These are phyloP conservation scores for Ceratobasidium sp. DNA, from an alignment of 1,284 basidiomycete species.

Conservation along the genomic window DNA sequence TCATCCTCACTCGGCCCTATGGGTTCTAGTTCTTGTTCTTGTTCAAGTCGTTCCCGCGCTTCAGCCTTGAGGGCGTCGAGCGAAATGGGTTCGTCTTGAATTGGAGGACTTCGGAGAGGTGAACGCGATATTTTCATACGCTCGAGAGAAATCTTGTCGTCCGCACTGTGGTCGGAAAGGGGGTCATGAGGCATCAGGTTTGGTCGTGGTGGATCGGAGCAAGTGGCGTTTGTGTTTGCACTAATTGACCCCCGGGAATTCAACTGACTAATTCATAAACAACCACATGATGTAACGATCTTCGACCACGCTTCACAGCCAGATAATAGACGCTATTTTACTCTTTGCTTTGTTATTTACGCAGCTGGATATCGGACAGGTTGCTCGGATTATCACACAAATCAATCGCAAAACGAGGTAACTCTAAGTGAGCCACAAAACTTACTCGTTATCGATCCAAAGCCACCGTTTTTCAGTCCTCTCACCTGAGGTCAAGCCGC, in stretches of 20 bases:
- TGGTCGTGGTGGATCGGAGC: conserved; percentile 7
- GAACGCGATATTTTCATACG: background rate
- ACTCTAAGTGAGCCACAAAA: no score
- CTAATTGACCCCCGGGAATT: background rate
- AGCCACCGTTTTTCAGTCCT: no score
- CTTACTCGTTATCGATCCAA: no score
- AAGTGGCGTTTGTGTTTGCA: conserved; percentile 16
- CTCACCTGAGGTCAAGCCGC: no score
- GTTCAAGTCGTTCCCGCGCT: conserved; percentile 12
- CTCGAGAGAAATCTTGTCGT: background rate
- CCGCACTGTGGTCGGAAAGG: background rate
- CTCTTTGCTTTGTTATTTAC: no score
- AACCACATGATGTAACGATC: no score
- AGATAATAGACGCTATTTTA: no score
- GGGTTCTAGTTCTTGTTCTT: background rate
- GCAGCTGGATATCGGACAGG: no score
- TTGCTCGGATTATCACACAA: no score
- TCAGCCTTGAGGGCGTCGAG: conserved; percentile 35
- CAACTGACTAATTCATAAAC: no score
- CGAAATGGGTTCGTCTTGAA: background rate
- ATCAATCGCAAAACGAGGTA: no score
- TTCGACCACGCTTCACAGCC: no score
- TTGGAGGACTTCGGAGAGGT: background rate
- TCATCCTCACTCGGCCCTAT: conserved; percentile 51
- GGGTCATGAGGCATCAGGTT: background rate